phyloP scores from a whole-genome alignment of 75 land plant species.

The Pinus taeda region DNA sequence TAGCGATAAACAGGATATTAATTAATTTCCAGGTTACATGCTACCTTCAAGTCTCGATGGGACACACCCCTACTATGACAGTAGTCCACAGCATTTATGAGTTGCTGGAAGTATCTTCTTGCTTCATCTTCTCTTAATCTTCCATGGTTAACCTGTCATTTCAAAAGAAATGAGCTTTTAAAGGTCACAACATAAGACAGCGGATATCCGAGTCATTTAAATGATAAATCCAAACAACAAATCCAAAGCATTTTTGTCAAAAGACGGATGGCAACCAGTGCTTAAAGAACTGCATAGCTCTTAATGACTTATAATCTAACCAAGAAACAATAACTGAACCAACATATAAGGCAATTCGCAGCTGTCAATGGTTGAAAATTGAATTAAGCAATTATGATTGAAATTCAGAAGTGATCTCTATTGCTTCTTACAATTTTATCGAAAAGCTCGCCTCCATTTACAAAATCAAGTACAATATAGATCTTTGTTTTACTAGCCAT shows the following conservation, averaged over 20 bases:
- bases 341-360: too few species aligned
- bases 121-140: conserved; percentile 40
- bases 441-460: conserved; percentile 86
- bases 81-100: conserved; percentile 42
- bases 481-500: conserved; percentile 94
- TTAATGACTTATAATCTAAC: background rate
- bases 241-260: too few species aligned
- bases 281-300: background rate
- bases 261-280: background rate
- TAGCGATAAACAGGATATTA: background rate
- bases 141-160: conserved; percentile 27
- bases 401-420: background rate
- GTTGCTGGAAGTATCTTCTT: conserved; percentile 40
- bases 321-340: background rate
- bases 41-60: conserved; percentile 47
- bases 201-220: background rate
- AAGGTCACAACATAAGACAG: background rate
- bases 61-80: conserved; percentile 51
- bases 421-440: conserved; percentile 75
- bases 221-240: background rate
- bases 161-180: background rate
- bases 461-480: conserved; percentile 85
- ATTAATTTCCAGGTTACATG: background rate
- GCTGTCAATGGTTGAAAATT: too few species aligned
- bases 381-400: background rate